phyloP scores from a whole-genome alignment of 305 asterid species.

The Fraxinus greggii region DNA sequence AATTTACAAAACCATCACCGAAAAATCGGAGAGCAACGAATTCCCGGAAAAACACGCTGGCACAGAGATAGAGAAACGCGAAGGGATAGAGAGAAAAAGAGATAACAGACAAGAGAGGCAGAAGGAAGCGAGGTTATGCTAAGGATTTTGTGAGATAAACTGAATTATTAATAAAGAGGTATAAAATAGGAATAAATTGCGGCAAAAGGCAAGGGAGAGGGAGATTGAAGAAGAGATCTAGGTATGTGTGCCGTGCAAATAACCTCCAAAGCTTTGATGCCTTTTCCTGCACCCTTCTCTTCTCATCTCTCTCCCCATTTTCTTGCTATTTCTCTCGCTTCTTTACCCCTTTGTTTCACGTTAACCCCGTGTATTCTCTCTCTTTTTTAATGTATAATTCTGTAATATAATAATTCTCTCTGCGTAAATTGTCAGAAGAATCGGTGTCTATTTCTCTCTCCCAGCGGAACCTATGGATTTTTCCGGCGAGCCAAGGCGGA shows the following conservation, averaged over 20 bases:
- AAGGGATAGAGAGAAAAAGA: conserved; percentile 18
- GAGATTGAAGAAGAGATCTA: conserved; percentile 78
- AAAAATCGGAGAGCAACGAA: conserved; percentile 14
- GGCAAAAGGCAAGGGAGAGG: conserved; percentile 67
- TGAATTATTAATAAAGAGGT: conserved; percentile 35
- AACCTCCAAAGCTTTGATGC: conserved; percentile 63
- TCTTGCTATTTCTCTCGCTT: conserved; percentile 31
- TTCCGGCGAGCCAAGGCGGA: conserved; percentile 54
- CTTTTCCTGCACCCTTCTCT: conserved; percentile 32
- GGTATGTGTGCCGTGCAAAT: conserved; percentile 86
- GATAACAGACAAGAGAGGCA: conserved; percentile 22
- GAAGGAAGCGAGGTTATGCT: conserved; percentile 14
- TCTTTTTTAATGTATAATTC: not conserved
- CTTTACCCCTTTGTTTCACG: conserved; percentile 75
- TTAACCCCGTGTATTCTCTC: conserved; percentile 52
- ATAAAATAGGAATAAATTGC: conserved; percentile 64
- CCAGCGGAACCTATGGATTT: conserved; percentile 26
- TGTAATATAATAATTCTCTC: conserved; percentile 28
- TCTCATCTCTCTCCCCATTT: conserved; percentile 55
- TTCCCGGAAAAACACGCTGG: not conserved
- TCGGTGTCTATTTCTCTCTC: conserved; percentile 22
- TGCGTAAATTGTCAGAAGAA: conserved; percentile 27
- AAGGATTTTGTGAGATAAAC: conserved; percentile 28
- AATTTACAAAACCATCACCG: conserved; percentile 30
- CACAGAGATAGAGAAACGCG: conserved; percentile 22